Evolutionary conservation across 2,329 filamentous ascomycete genomes (phyloP), one percentile per base, ranked within the genome.

Genomic region (Alternaria infectoria): DNA sequence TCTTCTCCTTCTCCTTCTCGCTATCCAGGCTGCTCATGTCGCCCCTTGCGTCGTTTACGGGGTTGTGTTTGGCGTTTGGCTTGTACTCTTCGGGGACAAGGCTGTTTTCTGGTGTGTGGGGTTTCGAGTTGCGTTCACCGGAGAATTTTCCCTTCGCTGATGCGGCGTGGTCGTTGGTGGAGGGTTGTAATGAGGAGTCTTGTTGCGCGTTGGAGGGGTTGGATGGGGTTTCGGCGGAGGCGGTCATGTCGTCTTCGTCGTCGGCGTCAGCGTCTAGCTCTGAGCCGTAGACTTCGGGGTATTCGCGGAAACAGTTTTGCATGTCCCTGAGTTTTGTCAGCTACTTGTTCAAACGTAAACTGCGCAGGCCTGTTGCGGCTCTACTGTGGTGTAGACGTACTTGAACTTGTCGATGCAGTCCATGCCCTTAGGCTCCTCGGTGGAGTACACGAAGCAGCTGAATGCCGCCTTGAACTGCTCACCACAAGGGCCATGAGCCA

Each of bases 341-440:
- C 54, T 10, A 50, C 26, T 17, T 45, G 21, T 25, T n/a, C 23
- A 11, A 17, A 3, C 13, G 10, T n/a, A 15, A 23, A 17, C 9
- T 19, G 10, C 7, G 30, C 13, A 23, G 45, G 13, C n/a, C 54
- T 36, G 15, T 43, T 13, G 6, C 13, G 30, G 6, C 19, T 17
- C 21, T 25, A 0, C 15, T 15, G 11, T 45, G 4, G 2, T 21
- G 6, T 21, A 6, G 23, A 87, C 91, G 50, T 86, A 96, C 93
- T 97, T 94, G 87, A 97, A 97, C 83, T 96, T 97, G 26, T 97
- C 93, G 77, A 97, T 96, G 83, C 94, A 97, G 79, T 97, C 93
- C 84, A 97, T 95, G 55, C 95, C 95, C 88, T 99, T 99, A 36
- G 94, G 94, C 79, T 99, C 96, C 79, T 97, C 93, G 45, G 88